Base-by-base conservation (phyloP, 139 green algal genomes). In the Closterium sp. region DNA sequence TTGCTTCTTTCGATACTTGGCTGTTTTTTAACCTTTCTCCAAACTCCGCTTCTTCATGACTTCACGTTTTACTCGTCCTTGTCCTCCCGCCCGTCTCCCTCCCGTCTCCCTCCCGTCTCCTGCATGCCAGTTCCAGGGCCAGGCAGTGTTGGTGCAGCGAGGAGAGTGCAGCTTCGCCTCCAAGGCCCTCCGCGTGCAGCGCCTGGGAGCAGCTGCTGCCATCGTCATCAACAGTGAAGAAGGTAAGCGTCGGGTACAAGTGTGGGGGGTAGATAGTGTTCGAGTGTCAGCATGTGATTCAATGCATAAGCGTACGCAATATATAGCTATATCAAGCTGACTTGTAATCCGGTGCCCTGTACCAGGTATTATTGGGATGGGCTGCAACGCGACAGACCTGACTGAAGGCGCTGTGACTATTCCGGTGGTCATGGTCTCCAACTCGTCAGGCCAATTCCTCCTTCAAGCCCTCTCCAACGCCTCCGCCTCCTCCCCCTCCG, bases 181-280 rank as follows among this genome's bases (percentile, higher is more conserved):
- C 21, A 93, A 93, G 31, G 91, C 91, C 31, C 30, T 22, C 21
- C 86, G 34, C 22, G 91, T 31, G 4, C 91, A 93, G 79, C 42
- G 84, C 1, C n/a, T 24, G 24, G 91, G 91, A 30, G 91, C 91
- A 28, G 42, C 29, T 86, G 91, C 31, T 31, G 86, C 85, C 7
- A 85, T 93, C 70, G 91, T 93, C 86, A 89, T 93, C 31, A 93
- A 91, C 91, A 91, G 28, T 7, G 91, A 86, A 45, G 42, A 88
- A 45, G 85, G 91, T 93, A 79, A 24, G 42, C 5, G 42, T 62
- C 5, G 42, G 42, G 42, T 62, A 62, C 5, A 7, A 62, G 5
- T 7, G 42, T 62, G 7, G 42, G 42, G n/a, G n/a, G n/a, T 31
- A n/a, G n/a, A 45, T 45, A 45, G 38, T 45, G 38, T 0, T 45